These are phyloP conservation scores for Colletotrichum sansevieriae DNA, from an alignment of 2,329 filamentous ascomycete species.

Conservation along the genomic window DNA sequence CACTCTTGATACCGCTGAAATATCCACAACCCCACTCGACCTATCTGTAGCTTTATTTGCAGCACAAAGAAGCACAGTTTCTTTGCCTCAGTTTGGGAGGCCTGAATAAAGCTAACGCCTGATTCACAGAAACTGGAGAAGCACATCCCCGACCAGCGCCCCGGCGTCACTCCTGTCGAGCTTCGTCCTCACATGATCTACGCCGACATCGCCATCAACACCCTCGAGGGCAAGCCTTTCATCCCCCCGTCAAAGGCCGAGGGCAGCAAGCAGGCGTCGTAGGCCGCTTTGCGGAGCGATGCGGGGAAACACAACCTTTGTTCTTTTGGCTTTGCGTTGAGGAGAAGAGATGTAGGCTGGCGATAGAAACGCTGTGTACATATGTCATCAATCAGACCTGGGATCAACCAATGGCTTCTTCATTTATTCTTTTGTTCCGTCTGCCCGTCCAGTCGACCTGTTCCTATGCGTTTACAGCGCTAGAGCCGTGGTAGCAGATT, in stretches of 20 bases:
- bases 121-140: slow-evolving; percentile 80
- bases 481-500: background rate
- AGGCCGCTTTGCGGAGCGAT: background rate
- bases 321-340: slow-evolving; percentile 22
- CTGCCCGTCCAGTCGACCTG: background rate
- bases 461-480: background rate
- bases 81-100: rapidly evolving
- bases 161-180: slow-evolving; percentile 79
- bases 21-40: no score
- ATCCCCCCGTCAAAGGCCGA: slow-evolving; percentile 45
- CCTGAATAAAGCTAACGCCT: background rate
- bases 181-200: slow-evolving; percentile 75
- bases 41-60: background rate
- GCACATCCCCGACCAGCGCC: slow-evolving; percentile 79
- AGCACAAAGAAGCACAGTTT: background rate
- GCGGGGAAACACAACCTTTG: background rate
- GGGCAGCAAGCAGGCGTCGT: slow-evolving; percentile 41
- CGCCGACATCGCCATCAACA: slow-evolving; percentile 64
- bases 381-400: slow-evolving; percentile 43
- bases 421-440: background rate
- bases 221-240: slow-evolving; percentile 60
- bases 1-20: background rate
- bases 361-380: slow-evolving; percentile 43
- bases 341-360: slow-evolving; percentile 35
- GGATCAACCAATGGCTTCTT: slow-evolving; percentile 30